These are phyloP conservation scores for Podospora pseudocomata DNA, from an alignment of 495 filamentous ascomycete species.

Conservation along the genomic window DNA sequence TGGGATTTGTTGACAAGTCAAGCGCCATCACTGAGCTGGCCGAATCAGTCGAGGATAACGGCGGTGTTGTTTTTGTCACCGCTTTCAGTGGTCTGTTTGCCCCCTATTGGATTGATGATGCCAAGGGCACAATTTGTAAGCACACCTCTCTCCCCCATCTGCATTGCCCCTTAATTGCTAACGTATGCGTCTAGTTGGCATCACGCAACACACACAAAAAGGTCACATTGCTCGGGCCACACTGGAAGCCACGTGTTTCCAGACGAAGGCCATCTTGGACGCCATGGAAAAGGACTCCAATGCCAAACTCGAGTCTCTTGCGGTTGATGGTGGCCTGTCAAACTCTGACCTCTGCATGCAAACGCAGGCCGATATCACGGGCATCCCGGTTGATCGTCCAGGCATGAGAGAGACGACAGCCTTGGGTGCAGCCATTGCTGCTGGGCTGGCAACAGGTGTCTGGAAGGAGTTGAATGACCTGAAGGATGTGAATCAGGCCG, in stretches of 20 bases:
- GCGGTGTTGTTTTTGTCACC: conserved; percentile 90
- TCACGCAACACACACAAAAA: conserved; percentile 85
- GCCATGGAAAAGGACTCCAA: conserved; percentile 92
- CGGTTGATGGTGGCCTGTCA: conserved; percentile 92
- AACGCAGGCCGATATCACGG: conserved; percentile 87
- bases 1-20: conserved; percentile 76
- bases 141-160: not conserved
- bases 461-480: conserved; percentile 81
- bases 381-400: conserved; percentile 83
- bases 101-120: conserved; percentile 98
- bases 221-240: conserved; percentile 93
- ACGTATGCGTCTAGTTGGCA: conserved; percentile 50
- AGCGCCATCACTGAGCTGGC: conserved; percentile 80
- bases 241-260: conserved; percentile 91
- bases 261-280: conserved; percentile 90
- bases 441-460: conserved; percentile 78
- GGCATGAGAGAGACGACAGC: conserved; percentile 93
- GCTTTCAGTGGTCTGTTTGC: conserved; percentile 95
- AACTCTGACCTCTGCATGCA: conserved; percentile 96
- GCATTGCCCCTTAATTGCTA: not conserved
- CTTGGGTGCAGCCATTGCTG: conserved; percentile 89
- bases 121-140: conserved; percentile 73
- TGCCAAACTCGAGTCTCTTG: conserved; percentile 69
- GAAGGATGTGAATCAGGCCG: conserved; percentile 69
- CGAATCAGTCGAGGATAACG: conserved; percentile 77